A percentile compares a stretch with the other conserved stretches of the same genome.
These are phyloP conservation scores for Aspergillus coremiiformis DNA, from an alignment of 495 filamentous ascomycete species.

Conservation along the genomic window DNA sequence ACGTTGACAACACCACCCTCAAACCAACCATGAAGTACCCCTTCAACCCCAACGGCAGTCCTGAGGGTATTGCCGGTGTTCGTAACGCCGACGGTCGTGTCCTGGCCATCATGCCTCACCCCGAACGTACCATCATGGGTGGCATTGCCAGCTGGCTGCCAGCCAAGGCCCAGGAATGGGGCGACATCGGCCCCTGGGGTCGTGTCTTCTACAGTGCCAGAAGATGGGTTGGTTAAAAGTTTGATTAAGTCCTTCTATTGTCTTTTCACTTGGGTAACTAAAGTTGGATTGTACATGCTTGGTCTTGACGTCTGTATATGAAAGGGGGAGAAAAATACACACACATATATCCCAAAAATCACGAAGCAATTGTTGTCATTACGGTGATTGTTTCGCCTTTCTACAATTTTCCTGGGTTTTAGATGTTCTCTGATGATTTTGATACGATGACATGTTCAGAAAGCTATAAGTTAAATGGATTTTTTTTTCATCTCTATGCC, in stretches of 20 bases:
- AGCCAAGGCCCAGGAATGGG: conserved; percentile 60
- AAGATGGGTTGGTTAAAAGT: conserved; percentile 68
- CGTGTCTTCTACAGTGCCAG: conserved; percentile 73
- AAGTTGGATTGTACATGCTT: neutral
- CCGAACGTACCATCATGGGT: conserved; percentile 81
- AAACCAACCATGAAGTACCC: conserved; percentile 77
- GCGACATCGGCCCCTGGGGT: conserved; percentile 83
- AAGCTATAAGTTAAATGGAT: neutral
- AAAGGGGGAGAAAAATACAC: neutral
- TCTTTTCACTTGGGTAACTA: neutral
- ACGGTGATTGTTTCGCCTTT: neutral
- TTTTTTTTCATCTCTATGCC: neutral
- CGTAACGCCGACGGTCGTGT: conserved; percentile 76
- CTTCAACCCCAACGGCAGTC: conserved; percentile 89
- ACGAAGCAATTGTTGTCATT: neutral
- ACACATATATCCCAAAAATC: neutral
- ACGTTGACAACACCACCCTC: conserved; percentile 69
- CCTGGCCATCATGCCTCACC: conserved; percentile 93
- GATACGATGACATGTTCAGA: neutral
- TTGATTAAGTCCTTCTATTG: neutral
- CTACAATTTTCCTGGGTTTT: neutral
- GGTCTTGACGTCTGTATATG: neutral
- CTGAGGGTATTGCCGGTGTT: conserved; percentile 77
- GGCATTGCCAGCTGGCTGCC: conserved; percentile 75
- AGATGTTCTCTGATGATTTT: neutral